Conservation (phyloP, 1,139 yeast species). For the Suhomyces maxii region DNA sequence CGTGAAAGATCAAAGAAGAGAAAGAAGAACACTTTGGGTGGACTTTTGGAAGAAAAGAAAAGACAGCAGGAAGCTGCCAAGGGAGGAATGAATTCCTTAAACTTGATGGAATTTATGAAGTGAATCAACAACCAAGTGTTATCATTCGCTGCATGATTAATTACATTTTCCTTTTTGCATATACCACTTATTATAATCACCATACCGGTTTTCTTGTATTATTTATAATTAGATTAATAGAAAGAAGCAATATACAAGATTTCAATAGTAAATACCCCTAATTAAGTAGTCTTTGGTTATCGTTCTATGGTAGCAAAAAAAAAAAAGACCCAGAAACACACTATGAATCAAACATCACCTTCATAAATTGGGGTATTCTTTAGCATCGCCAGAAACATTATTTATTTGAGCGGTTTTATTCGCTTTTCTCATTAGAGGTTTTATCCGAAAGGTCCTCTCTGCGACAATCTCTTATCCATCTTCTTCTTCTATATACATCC, state of each 20-base stretch:
- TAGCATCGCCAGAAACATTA: too few relatives aligned
- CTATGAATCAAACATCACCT: too few relatives aligned
- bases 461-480: conserved; percentile 50
- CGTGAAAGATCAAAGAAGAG: conserved; percentile 31
- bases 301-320: too few relatives aligned
- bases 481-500: conserved; percentile 46
- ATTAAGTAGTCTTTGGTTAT: too few relatives aligned
- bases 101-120: conserved; percentile 52
- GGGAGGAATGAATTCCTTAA: conserved; percentile 33
- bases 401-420: not conserved
- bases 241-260: too few relatives aligned
- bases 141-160: not conserved
- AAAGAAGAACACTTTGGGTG: conserved; percentile 35
- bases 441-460: conserved; percentile 17
- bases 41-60: conserved; percentile 44
- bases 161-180: not conserved
- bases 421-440: not conserved
- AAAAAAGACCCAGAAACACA: too few relatives aligned
- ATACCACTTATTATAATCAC: not conserved
- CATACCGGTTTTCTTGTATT: not conserved
- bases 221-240: too few relatives aligned
- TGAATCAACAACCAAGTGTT: not conserved
- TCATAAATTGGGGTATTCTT: too few relatives aligned
- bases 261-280: too few relatives aligned
- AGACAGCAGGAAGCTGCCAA: conserved; percentile 30